Evolutionary conservation across 371 early-diverging fungal genomes (phyloP).

Genomic region (Funneliformis caledonium): DNA sequence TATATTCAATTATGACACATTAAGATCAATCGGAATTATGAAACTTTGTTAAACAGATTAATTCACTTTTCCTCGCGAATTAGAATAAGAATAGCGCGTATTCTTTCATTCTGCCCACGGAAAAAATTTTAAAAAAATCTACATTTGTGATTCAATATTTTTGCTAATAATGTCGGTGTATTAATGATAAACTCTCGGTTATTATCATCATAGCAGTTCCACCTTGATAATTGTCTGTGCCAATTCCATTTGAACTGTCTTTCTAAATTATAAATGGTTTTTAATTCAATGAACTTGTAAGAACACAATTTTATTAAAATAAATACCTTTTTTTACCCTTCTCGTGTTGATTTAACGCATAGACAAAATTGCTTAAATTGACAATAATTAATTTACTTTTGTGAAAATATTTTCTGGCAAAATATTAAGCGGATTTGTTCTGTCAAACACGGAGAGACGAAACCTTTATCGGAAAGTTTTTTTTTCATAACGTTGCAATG

Average conservation of each 20-base stretch:
- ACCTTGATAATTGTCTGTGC: constrained; percentile 42
- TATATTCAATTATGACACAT: too few relatives aligned
- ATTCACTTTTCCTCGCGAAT: constrained; percentile 65
- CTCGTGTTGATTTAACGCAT: constrained; percentile 53
- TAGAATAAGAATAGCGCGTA: constrained; percentile 65
- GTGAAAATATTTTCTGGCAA: too few relatives aligned
- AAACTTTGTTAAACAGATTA: too few relatives aligned
- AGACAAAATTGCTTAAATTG: neutral
- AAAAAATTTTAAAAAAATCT: constrained; percentile 44
- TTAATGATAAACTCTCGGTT: constrained; percentile 73
- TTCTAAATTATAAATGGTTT: constrained; percentile 9
- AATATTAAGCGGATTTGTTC: too few relatives aligned
- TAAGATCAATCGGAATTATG: too few relatives aligned
- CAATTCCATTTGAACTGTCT: constrained; percentile 58
- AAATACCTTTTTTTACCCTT: constrained; percentile 67
- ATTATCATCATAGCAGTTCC: constrained; percentile 60
- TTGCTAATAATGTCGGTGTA: constrained; percentile 66
- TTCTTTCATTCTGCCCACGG: constrained; percentile 67
- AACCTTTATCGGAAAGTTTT: too few relatives aligned
- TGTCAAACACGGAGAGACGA: too few relatives aligned
- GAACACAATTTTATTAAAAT: too few relatives aligned
- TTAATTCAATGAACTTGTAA: too few relatives aligned
- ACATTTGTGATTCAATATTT: constrained; percentile 78
- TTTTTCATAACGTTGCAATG: too few relatives aligned
- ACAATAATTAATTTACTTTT: too few relatives aligned